Percentiles rank a stretch among this genome's conserved stretches.
Conservation (phyloP, 176 grass and related monocot genomes). For the Cenchrus fungigraminus region DNA sequence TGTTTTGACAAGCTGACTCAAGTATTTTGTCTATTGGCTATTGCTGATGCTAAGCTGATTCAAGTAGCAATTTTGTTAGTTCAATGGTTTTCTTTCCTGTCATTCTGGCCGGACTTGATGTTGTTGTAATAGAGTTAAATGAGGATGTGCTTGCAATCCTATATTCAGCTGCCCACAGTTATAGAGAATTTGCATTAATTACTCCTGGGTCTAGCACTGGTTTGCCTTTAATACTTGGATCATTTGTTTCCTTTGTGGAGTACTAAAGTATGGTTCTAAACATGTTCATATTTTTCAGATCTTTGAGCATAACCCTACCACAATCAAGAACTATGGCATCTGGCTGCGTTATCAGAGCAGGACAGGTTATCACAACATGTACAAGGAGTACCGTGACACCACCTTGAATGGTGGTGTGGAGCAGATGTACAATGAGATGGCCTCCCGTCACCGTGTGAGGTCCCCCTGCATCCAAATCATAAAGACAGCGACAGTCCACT, state of each 20-base stretch:
- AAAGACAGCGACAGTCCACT: slow-evolving; percentile 71
- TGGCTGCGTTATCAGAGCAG: slow-evolving; percentile 93
- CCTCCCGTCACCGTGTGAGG: slow-evolving; percentile 85
- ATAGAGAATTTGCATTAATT: neutral
- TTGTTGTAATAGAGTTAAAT: neutral
- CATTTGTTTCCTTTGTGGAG: neutral
- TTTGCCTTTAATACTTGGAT: neutral
- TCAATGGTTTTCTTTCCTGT: neutral
- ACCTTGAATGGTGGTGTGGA: slow-evolving; percentile 82
- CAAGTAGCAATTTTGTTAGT: too few relatives aligned
- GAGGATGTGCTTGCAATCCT: neutral
- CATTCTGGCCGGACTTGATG: neutral
- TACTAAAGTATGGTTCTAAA: neutral
- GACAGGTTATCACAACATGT: slow-evolving; percentile 98
- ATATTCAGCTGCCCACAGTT: neutral
- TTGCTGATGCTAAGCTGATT: neutral
- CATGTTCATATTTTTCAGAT: slow-evolving; percentile 46
- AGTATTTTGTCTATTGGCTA: neutral
- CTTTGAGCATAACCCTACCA: slow-evolving; percentile 82
- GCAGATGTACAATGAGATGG: slow-evolving; percentile 98
- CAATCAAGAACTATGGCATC: slow-evolving; percentile 94
- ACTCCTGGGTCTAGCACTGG: neutral
- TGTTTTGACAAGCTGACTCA: neutral
- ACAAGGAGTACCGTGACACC: slow-evolving; percentile 95
- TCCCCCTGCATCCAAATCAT: slow-evolving; percentile 91